A percentile compares a stretch with the other conserved stretches of the same genome.
Conservation (phyloP, 192 early-diverging fungal genomes). For the Gigaspora rosea region DNA sequence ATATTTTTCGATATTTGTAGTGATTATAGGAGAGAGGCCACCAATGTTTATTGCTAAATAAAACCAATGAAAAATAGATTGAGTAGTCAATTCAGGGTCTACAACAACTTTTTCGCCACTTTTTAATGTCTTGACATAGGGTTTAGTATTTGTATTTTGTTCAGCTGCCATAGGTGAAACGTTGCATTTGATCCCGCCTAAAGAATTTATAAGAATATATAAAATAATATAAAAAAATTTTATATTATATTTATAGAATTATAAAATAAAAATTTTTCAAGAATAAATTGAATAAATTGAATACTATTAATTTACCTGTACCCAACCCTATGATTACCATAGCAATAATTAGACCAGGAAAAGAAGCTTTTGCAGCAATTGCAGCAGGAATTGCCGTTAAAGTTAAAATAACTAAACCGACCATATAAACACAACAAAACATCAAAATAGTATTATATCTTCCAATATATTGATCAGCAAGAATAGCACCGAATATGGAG, state of each 20-base stretch:
- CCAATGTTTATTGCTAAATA: slow-evolving; percentile 78
- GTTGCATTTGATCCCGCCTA: slow-evolving; percentile 70
- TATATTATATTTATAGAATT: no score
- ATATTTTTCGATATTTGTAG: slow-evolving; percentile 61
- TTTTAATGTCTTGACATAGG: slow-evolving; percentile 61
- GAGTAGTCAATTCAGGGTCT: slow-evolving; percentile 67
- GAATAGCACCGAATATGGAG: slow-evolving; percentile 58
- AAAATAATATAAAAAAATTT: no score
- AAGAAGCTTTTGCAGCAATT: slow-evolving; percentile 56
- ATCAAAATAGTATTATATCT: slow-evolving; percentile 74
- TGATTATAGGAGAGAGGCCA: slow-evolving; percentile 60
- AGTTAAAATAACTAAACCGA: slow-evolving; percentile 65
- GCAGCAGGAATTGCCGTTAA: slow-evolving; percentile 61
- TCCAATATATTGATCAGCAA: slow-evolving; percentile 74
- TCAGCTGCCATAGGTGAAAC: slow-evolving; percentile 79
- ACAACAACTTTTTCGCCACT: slow-evolving; percentile 65
- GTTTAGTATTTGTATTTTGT: slow-evolving; percentile 58
- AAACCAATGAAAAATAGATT: slow-evolving; percentile 84
- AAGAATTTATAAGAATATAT: no score
- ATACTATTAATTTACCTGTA: slow-evolving; percentile 66
- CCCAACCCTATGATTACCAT: slow-evolving; percentile 76
- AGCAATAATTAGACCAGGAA: slow-evolving; percentile 67
- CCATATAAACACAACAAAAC: slow-evolving; percentile 65
- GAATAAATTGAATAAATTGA: slow-evolving; percentile 37
- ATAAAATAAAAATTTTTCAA: no score